Percentiles rank a stretch among this genome's conserved stretches.
Conservation (phyloP, 2,329 filamentous ascomycete species). For the Aspergillus sclerotialis region DNA sequence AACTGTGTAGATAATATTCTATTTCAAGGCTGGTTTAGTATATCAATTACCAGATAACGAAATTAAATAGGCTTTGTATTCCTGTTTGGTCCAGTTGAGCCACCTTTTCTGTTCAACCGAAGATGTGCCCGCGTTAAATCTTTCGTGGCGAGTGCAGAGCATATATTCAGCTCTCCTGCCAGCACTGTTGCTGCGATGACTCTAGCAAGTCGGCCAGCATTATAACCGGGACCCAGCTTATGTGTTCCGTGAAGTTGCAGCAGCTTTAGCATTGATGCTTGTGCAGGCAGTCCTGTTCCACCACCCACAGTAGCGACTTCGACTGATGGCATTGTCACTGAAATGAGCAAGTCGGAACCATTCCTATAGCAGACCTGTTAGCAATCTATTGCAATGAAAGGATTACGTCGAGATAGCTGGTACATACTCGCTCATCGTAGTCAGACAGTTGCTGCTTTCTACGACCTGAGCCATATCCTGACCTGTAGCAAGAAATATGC, state of each 20-base stretch:
- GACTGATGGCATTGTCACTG: constrained; percentile 90
- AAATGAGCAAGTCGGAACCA: constrained; percentile 81
- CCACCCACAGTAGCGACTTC: constrained; percentile 92
- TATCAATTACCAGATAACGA: too few relatives aligned
- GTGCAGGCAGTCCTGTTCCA: constrained; percentile 86
- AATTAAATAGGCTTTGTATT: too few relatives aligned
- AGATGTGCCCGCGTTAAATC: too few relatives aligned
- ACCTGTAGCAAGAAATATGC: constrained; percentile 84
- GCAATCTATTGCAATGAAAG: neutral
- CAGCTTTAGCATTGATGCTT: constrained; percentile 88
- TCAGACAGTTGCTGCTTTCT: constrained; percentile 90
- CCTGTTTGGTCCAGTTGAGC: too few relatives aligned
- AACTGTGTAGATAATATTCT: too few relatives aligned
- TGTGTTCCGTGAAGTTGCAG: constrained; percentile 92
- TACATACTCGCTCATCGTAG: constrained; percentile 93
- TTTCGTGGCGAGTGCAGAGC: too few relatives aligned
- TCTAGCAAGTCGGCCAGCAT: too few relatives aligned
- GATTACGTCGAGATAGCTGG: neutral
- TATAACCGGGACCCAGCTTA: constrained; percentile 45
- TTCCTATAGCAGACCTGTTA: constrained; percentile 52
- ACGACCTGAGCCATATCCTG: constrained; percentile 94
- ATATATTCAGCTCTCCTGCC: too few relatives aligned
- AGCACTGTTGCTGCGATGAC: too few relatives aligned
- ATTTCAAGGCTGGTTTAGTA: too few relatives aligned
- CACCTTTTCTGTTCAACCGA: too few relatives aligned